Evolutionary conservation across 495 filamentous ascomycete species (phyloP).

Genomic region (Podospora conica): DNA sequence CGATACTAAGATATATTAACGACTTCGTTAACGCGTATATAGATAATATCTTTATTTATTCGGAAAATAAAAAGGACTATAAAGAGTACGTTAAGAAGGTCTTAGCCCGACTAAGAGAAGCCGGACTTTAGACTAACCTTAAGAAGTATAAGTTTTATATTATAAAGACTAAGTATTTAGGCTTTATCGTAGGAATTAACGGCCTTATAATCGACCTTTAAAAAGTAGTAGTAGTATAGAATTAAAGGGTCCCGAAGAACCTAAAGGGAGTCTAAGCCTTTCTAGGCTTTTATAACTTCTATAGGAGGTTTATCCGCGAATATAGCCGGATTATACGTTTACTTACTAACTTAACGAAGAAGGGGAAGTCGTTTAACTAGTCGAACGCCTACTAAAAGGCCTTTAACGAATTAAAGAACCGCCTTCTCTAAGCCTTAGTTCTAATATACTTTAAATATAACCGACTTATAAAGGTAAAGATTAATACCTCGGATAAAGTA

Average conservation of each 20-base stretch:
- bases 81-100: conserved; percentile 3
- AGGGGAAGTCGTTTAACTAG: neutral
- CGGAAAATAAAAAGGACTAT: neutral
- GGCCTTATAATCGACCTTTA: neutral
- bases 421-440: too few species aligned
- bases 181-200: conserved; percentile 18
- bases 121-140: conserved; percentile 21
- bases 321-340: conserved; percentile 1
- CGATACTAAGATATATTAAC: too few species aligned
- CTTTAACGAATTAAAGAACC: too few species aligned
- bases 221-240: neutral
- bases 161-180: too few species aligned
- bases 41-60: conserved; percentile 10
- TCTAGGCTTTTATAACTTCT: conserved; percentile 11
- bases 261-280: too few species aligned
- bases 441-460: too few species aligned
- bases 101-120: conserved; percentile 9
- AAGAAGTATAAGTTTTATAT: conserved; percentile 28
- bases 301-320: conserved; percentile 5
- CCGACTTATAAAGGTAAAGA: too few species aligned
- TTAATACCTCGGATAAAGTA: too few species aligned
- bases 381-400: too few species aligned
- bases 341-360: conserved; percentile 1
- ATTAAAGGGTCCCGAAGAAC: conserved; percentile 1
- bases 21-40: too few species aligned